Evolutionary conservation across 2,329 filamentous ascomycete genomes (phyloP).

Genomic region (Anthostomella pinea): DNA sequence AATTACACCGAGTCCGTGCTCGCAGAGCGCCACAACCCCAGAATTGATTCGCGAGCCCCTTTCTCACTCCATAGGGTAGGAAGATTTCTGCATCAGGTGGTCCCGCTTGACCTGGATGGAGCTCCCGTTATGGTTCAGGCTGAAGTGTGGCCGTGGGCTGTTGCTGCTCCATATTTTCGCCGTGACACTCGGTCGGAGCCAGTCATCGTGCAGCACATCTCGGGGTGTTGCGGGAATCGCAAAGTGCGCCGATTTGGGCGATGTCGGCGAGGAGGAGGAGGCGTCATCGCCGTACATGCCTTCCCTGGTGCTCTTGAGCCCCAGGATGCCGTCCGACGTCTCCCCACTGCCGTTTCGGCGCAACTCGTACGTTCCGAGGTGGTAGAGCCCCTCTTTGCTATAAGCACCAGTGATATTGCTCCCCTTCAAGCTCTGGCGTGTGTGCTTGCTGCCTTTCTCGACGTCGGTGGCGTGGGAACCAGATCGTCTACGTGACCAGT

Average conservation of each 20-base stretch:
- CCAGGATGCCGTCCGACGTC: conserved; percentile 9
- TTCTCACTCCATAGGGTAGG: too few species aligned
- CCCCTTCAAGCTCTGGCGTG: conserved; percentile 13
- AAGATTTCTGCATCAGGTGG: conserved; percentile 16
- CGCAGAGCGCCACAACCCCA: too few species aligned
- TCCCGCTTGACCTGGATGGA: conserved; percentile 21
- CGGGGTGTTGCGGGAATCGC: not conserved
- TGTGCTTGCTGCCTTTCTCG: conserved; percentile 14
- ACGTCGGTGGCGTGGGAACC: conserved; percentile 3
- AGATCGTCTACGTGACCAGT: conserved; percentile 6
- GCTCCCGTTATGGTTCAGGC: conserved; percentile 5
- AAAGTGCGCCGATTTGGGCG: conserved; percentile 10
- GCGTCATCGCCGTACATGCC: conserved; percentile 5
- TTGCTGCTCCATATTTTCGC: conserved; percentile 17
- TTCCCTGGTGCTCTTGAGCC: conserved; percentile 4
- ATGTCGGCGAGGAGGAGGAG: conserved; percentile 7
- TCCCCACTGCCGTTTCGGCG: conserved; percentile 10
- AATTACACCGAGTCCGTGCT: too few species aligned
- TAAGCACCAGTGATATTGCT: conserved; percentile 5
- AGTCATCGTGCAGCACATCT: conserved; percentile 8
- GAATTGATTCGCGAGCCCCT: too few species aligned
- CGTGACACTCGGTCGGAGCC: conserved; percentile 19
- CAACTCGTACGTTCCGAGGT: conserved; percentile 4
- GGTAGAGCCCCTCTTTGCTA: conserved; percentile 13
- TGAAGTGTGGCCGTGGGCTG: conserved; percentile 1